Evolutionary conservation across 345 rosid genomes (phyloP), one percentile per base, ranked within the genome.

Genomic region (Camelina laxa): DNA sequence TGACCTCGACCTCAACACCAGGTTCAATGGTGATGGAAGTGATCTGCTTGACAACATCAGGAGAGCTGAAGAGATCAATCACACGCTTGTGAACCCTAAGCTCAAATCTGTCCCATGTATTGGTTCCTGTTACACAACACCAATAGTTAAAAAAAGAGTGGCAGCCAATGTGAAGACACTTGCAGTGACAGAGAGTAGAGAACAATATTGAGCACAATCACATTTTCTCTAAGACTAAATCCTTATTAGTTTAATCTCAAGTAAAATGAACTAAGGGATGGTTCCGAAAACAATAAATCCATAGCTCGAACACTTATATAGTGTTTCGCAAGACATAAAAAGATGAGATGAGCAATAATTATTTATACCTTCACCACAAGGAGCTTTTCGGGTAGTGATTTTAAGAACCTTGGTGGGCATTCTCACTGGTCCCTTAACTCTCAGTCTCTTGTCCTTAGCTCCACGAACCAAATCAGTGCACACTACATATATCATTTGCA

Each of bases 21-120:
- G 87, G 86, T 58, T 88, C 91, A 51, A 85, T 81, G 12, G 91
- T 85, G 36, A 85, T 88, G 19, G 91, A 85, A 19, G 87, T 85
- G 64, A 88, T 85, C 69, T 88, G 93, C 83, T 89, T 89, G 20
- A 89, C 89, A 14, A 84, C 88, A 15, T 85, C 88, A 33, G 89
- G 85, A 39, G 91, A 83, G 73, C 91, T 88, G 78, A 79, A 82
- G n/a, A 85, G 88, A 69, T 85, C 89, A 21, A 84, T 85, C 63
- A 84, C 84, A 5, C 89, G 85, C 80, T 85, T 84, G 86, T 87
- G 93, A 35, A 85, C 83, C 22, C 91, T 69, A 1, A 85, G 80
- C 63, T 88, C 93, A 19, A 85, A 87, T 69, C 86, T 84, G 72
- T 88, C 89, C 76, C 80, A 85, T 17, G 93, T 87, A 60, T 88